Base-by-base conservation (phyloP, 805 yeast genomes). In the Spathaspora boniae region DNA sequence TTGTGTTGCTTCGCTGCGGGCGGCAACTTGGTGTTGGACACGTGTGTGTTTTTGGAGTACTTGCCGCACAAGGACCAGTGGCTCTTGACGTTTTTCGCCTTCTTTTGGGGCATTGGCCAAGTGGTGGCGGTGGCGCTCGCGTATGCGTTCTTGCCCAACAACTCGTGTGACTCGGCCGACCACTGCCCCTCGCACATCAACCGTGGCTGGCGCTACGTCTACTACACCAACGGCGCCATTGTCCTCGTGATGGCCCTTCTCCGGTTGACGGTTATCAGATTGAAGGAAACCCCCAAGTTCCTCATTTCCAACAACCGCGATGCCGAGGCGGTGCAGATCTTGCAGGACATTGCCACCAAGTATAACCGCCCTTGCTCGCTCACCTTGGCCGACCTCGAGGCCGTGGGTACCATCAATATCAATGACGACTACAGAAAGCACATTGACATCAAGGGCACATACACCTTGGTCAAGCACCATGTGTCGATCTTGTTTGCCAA, bases 41-140 rank as follows among this genome's bases (percentile, higher is more conserved):
- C 77, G 14, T 64, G 78, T 26, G 71, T 73, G 6, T 73, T 73
- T 44, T 50, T 76, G 24, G 80, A 76, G 47, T 74, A 68, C 38
- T 55, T 76, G 38, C 82, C 82, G 2, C 56, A 64, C 29, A 66
- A 65, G 32, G 56, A 68, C 45, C 77, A 74, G 44, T 76, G 69
- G 67, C 50, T 75, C 42, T 60, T 71, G 33, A 74, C 81, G 2
- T 60, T 72, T 24, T 65, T 78, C 49, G 63, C 55, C 7, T 50
- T 66, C 25, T 78, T 70, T 70, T 78, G 83, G 83, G 81, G 80
- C 27, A 60, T 78, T 33, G 83, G 82, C 28, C 81, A 76, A 50
- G 72, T 78, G 1, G 60, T 77, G 33, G 70, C 78, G 15, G 64
- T 62, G 8, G 56, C 75, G n/a, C 46, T 74, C 25, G 76, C 80